Base-by-base conservation (phyloP, 306 rosid genomes). In the Casuarina glauca region DNA sequence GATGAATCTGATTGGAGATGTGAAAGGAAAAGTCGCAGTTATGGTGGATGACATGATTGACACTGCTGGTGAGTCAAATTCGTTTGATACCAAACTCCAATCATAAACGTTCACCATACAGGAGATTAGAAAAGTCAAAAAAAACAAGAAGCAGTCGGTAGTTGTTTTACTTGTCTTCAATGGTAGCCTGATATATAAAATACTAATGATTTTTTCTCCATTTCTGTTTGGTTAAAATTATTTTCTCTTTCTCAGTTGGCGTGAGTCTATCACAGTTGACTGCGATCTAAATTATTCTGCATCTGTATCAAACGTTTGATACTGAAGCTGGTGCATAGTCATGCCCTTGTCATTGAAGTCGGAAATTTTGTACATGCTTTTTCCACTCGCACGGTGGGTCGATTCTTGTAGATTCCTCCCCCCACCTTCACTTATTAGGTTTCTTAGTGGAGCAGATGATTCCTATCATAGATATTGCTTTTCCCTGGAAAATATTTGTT, bases 11-110 rank as follows among this genome's bases (percentile, higher is more conserved):
- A 95, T 95, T 77, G 97, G 99, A 45, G 99, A 95, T 81, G 99
- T 95, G 10, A 93, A 86, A 82, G 99, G 97, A 78, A 95, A 95
- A 85, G 97, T 95, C 87, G 99, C 99, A 1, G 96, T 95, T 57
- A 95, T 93, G 99, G 91, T 93, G 84, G 99, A 95, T 82, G 99
- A 95, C 80, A 95, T 95, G 97, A 95, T 95, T 79, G 99, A 95
- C 89, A 95, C 99, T 76, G 99, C 97, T 81, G 99, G 99, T 95
- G 77, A 81, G 93, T 76, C 32, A 74, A 77, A 32, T 46, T n/a
- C n/a, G 45, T 44, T 79, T 66, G 32, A 45, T 81, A 32, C 62
- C 70, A 62, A 68, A 48, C 62, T 76, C 43, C 54, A 49, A 26
- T 70, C 26, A 17, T 48, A 4, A 44, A 36, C 39, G 32, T 20